Base-by-base conservation (phyloP, 495 filamentous ascomycete genomes). In the Hypoxylon perforatum region DNA sequence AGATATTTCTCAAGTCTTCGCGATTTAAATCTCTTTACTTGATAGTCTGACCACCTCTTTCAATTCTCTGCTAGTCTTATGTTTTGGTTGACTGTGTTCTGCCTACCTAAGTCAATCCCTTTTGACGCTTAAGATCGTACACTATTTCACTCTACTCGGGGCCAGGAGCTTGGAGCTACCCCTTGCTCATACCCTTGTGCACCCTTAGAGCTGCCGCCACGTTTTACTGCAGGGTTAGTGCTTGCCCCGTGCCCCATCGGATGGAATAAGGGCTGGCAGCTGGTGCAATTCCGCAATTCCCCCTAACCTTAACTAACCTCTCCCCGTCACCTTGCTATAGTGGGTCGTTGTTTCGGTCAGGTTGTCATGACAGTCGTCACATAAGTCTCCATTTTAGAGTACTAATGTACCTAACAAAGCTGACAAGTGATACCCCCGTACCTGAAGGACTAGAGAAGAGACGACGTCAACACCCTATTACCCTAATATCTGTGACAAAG, bases 161-260 rank as follows among this genome's bases (percentile, higher is more conserved):
- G 7, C 55, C 41, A 0, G 36, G 8, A 15, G 12, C 21, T 22
- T 12, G 36, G 39, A 15, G 17, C 47, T 41, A 22, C 14, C 51
- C 36, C 19, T 28, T 21, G n/a, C 49, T 36, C 38, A 21, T 35
- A 62, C 46, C 54, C 57, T 30, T 9, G 57, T 48, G 46, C 46
- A 50, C 45, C 61, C 56, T 61, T 35, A 56, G 52, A 67, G 68
- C 63, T 71, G 3, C 21, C 41, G 69, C 69, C 69, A 71, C 69
- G 69, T 71, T 61, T 67, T 67, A 45, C 57, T 58, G 57, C 57
- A 62, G 53, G 57, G 36, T 47, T 55, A 35, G 22, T 52, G 22
- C 38, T 56, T 30, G 28, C 10, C 23, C 23, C n/a, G 11, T 30
- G 28, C 10, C 23, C 23, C n/a, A 15, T 44, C 4, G 53, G 39